These are phyloP conservation scores for Talaromyces sp. DNA, from an alignment of 2,329 filamentous ascomycete species.

Conservation along the genomic window DNA sequence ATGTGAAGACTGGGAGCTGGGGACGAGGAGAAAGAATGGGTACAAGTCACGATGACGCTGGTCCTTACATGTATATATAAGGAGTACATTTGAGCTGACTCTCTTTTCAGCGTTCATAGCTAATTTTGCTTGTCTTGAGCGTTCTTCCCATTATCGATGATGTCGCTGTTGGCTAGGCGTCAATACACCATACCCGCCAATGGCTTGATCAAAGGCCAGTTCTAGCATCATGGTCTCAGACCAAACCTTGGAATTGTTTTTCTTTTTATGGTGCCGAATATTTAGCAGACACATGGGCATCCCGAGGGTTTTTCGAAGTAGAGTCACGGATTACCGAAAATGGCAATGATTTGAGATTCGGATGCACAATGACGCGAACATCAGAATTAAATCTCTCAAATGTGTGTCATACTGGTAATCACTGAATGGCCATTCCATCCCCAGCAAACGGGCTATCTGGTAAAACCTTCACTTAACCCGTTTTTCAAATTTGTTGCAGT, in stretches of 20 bases:
- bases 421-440: background rate
- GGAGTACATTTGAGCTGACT: background rate
- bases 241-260: too few species aligned
- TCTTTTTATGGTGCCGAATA: background rate
- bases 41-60: background rate
- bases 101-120: background rate
- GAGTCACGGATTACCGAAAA: background rate
- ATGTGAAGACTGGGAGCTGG: background rate
- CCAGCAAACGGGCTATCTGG: background rate
- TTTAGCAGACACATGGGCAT: background rate
- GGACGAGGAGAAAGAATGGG: background rate
- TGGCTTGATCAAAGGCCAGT: background rate
- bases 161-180: background rate
- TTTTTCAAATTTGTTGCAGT: background rate
- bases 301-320: background rate
- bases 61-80: background rate
- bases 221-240: background rate
- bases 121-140: background rate
- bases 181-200: background rate
- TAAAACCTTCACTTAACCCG: background rate
- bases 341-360: background rate
- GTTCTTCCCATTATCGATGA: background rate
- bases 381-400: background rate
- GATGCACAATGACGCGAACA: background rate
- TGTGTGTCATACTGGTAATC: background rate